A percentile compares a stretch with the other conserved stretches of the same genome.
phyloP scores from a whole-genome alignment of 257 asterid species.

The Primulina huaijiensis region DNA sequence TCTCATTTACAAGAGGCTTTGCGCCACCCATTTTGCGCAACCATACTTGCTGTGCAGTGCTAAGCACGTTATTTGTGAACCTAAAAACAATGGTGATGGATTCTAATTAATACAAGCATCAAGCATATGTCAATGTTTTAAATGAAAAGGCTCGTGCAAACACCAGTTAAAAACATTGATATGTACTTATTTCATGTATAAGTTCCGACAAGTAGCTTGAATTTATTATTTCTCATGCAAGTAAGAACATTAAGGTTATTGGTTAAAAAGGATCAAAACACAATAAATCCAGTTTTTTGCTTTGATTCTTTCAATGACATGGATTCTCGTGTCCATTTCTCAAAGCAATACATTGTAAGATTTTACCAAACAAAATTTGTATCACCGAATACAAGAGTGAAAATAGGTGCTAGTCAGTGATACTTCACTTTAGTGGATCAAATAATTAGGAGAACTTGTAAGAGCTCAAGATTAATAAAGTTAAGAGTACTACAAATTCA shows the following conservation, averaged over 20 bases:
- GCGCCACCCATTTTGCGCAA: slow-evolving; percentile 95
- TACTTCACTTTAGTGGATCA: neutral
- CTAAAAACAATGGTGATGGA: slow-evolving; percentile 34
- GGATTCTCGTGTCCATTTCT: neutral
- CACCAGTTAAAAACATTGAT: neutral
- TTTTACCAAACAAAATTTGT: neutral
- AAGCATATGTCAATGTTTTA: neutral
- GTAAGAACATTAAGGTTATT: neutral
- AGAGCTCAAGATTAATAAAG: neutral
- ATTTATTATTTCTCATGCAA: neutral
- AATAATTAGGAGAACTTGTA: neutral
- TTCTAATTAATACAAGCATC: neutral
- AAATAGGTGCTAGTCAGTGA: neutral
- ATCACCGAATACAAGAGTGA: neutral
- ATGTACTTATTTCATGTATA: neutral
- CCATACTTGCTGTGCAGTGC: slow-evolving; percentile 98
- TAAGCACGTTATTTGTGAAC: slow-evolving; percentile 92
- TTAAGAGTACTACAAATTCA: neutral
- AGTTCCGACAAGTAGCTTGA: neutral
- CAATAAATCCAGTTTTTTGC: neutral
- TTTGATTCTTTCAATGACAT: neutral
- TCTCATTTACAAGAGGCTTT: slow-evolving; percentile 73
- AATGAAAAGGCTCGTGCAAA: neutral
- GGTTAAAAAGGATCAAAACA: neutral
- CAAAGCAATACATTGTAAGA: neutral